These are phyloP conservation scores for Diaporthe ilicicola DNA, from an alignment of 2,329 filamentous ascomycete species.

Conservation along the genomic window DNA sequence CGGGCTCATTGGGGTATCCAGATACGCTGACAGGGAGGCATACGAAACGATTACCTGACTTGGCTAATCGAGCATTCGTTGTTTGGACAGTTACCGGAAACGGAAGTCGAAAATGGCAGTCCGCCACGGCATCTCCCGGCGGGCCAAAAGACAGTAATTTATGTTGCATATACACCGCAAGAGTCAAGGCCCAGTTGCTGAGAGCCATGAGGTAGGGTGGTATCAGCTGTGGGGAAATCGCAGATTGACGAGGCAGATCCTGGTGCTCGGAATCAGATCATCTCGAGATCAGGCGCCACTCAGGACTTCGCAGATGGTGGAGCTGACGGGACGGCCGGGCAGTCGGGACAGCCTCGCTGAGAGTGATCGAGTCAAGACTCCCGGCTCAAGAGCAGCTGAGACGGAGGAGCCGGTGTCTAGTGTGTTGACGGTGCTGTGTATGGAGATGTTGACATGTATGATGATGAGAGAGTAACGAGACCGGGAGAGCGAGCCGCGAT, in stretches of 20 bases:
- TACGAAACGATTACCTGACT: neutral
- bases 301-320: neutral
- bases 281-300: conserved; percentile 4
- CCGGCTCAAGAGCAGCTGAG: neutral
- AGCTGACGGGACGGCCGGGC: conserved; percentile 18
- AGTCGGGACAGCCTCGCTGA: conserved; percentile 17
- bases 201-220: conserved; percentile 31
- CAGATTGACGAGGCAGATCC: conserved; percentile 26
- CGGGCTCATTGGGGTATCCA: neutral
- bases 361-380: conserved; percentile 15
- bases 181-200: conserved; percentile 6
- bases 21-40: neutral
- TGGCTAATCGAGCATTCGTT: neutral
- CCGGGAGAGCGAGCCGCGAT: neutral
- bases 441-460: neutral
- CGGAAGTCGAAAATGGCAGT: neutral
- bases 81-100: neutral
- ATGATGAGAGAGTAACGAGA: neutral
- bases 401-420: neutral
- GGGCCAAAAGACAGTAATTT: neutral
- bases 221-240: conserved; percentile 25
- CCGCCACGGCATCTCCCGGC: neutral
- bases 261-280: conserved; percentile 23
- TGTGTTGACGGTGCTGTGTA: neutral
- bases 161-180: neutral